Base-by-base conservation (phyloP, 2,329 filamentous ascomycete genomes). In the Alternaria sp. region DNA sequence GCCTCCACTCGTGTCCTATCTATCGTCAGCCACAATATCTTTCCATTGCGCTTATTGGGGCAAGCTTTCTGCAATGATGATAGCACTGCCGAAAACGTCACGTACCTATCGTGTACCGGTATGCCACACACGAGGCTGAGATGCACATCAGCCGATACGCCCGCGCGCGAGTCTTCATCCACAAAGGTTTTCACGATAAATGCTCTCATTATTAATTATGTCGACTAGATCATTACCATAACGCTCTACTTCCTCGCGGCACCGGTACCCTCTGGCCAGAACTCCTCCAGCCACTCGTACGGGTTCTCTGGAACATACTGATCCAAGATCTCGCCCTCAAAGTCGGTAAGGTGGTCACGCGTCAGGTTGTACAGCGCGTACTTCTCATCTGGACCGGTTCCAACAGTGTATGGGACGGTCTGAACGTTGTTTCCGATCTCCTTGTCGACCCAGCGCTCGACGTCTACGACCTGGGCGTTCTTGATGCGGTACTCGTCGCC, bases 361-460 rank as follows among this genome's bases (percentile, higher is more conserved):
- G 71, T 73, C 49, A 72, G 9, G 54, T 73, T 72, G 65, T 72
- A 73, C 51, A 73, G 28, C 25, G 71, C 71, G 45, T 73, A 73
- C 47, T 73, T 73, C 65, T 73, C 71, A 57, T 73, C 71, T 1
- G 71, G 69, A 1, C 71, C 71, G 8, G 69, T 73, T 5, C 71
- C 71, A 25, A 73, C 64, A 9, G 69, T 72, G 50, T 73, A 73
- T 1, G 69, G 71, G 3, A 73, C 71, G 2, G 71, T 73, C 51
- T 73, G 71, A 21, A 73, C 71, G 45, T 73, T 73, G 59, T 73
- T 73, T 1, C 69, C 69, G 49, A 73, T 73, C 57, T 72, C 69
- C 63, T 72, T 73, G 59, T 73, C 69, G 15, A 72, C 71, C 47
- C 66, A 70, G 43, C 67, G 66, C 26, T 64, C 67, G 44, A 73